Evolutionary conservation across 2,329 filamentous ascomycete species (phyloP), one percentile per base, ranked within the genome.

Genomic region (Xylaria sp.): DNA sequence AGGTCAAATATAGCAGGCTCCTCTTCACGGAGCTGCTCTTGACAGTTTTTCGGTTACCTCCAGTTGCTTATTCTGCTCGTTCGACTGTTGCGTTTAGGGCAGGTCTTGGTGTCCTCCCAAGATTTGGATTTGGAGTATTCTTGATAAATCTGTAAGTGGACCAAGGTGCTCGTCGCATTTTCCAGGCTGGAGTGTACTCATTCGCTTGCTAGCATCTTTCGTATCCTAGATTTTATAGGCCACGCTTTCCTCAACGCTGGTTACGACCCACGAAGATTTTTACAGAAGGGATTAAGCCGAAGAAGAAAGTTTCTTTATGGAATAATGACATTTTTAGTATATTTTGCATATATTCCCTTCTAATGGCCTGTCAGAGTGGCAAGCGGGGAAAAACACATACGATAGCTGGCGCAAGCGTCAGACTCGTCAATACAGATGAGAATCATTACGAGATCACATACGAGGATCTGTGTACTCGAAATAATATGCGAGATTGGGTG

Each of bases 311-410:
- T 73, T 34, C 51, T 77, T 44, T 78, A 76, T 60, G 74, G 71
- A n/a, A 69, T 74, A 63, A 73, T 72, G 54, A 78, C 76, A 1
- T 76, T 77, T 60, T 73, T 78, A 63, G 76, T 78, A 64, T 78
- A 76, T 73, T 78, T 77, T 69, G 76, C 76, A 61, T 78, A 76
- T 72, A 77, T 78, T 66, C 76, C 76, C 62, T 77, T 77, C 57
- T 78, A 58, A 75, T 48, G 20, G 18, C 54, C 18, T 41, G 12
- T 13, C 2, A 18, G 15, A 41, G 18, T 23, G 8, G 23, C 59
- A 59, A 39, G 20, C 13, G n/a, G 39, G 23, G 41, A 46, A 32
- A 37, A 41, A 25, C 54, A 54, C 20, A 63, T 39, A 63, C 15
- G 20, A 13, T 23, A 20, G 20, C 25, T 39, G 12, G 32, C 48